Evolutionary conservation across 495 filamentous ascomycete species (phyloP).

Genomic region (Neurospora sp.): DNA sequence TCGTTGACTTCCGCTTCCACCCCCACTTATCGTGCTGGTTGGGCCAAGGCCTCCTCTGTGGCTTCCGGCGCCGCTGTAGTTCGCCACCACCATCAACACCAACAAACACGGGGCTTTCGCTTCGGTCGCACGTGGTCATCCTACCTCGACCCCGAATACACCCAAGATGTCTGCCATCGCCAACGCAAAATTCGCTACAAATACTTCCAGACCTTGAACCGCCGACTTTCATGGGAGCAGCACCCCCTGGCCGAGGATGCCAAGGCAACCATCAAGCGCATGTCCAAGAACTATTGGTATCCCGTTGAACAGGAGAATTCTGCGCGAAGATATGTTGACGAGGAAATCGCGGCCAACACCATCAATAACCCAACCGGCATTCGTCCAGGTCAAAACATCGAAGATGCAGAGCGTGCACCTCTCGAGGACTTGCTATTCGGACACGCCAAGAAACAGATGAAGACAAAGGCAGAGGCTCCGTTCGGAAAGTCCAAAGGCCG

Average conservation of each 20-base stretch:
- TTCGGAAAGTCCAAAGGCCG: not conserved
- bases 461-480: not conserved
- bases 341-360: not conserved
- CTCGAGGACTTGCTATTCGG: slow-evolving; percentile 26
- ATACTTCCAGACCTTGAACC: slow-evolving; percentile 28
- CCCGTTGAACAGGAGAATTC: slow-evolving; percentile 3
- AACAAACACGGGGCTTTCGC: slow-evolving; percentile 37
- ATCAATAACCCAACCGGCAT: slow-evolving; percentile 18
- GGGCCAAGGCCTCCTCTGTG: slow-evolving; percentile 9
- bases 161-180: slow-evolving; percentile 29
- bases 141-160: slow-evolving; percentile 27
- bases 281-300: slow-evolving; percentile 28
- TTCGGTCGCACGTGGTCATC: slow-evolving; percentile 34
- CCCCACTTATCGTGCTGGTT: slow-evolving; percentile 22
- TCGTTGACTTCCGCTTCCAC: slow-evolving; percentile 22
- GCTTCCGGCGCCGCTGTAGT: slow-evolving; percentile 10
- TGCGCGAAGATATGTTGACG: slow-evolving; percentile 4
- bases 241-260: slow-evolving; percentile 18
- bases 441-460: not conserved
- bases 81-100: slow-evolving; percentile 10
- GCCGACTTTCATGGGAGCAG: slow-evolving; percentile 30
- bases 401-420: slow-evolving; percentile 26
- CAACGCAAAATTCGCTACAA: slow-evolving; percentile 29
- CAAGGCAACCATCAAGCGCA: slow-evolving; percentile 22
- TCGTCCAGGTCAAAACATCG: slow-evolving; percentile 27